These are phyloP conservation scores for Discostella stelligeroides DNA, from an alignment of 108 stramenopile genomes.

Conservation along the genomic window DNA sequence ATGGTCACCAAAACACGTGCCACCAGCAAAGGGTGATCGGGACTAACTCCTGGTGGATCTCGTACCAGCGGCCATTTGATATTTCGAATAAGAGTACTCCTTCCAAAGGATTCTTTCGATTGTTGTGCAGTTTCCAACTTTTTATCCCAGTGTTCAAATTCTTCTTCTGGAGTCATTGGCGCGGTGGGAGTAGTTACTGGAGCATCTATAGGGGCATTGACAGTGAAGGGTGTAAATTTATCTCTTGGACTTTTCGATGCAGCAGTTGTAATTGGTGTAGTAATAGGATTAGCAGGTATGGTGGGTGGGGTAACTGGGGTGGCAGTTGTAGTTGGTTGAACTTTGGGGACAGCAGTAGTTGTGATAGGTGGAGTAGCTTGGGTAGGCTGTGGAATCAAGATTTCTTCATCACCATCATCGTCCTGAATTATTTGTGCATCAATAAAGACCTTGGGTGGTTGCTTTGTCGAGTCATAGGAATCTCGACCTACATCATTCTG, in stretches of 20 bases:
- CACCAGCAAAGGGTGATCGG: conserved; percentile 49
- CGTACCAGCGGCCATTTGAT: conserved; percentile 19
- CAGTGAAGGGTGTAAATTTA: neutral
- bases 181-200: conserved; percentile 11
- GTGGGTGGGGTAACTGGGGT: no score
- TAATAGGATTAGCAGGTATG: no score
- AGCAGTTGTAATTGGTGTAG: no score
- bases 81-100: conserved; percentile 10
- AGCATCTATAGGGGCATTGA: neutral
- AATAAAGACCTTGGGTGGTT: neutral
- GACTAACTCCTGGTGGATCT: conserved; percentile 48
- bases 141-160: conserved; percentile 20
- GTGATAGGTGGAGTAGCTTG: neutral
- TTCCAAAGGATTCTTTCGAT: neutral
- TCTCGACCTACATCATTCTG: conserved; percentile 9
- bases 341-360: no score
- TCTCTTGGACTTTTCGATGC: neutral
- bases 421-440: neutral
- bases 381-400: no score
- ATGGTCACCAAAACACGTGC: conserved; percentile 44
- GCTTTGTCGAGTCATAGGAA: conserved; percentile 4
- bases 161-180: neutral
- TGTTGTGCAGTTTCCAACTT: conserved; percentile 13
- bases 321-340: no score
- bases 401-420: neutral